A percentile compares a stretch with the other conserved stretches of the same genome.
Conservation (phyloP, 2,329 filamentous ascomycete species). For the Allantophomopsis cytisporea region DNA sequence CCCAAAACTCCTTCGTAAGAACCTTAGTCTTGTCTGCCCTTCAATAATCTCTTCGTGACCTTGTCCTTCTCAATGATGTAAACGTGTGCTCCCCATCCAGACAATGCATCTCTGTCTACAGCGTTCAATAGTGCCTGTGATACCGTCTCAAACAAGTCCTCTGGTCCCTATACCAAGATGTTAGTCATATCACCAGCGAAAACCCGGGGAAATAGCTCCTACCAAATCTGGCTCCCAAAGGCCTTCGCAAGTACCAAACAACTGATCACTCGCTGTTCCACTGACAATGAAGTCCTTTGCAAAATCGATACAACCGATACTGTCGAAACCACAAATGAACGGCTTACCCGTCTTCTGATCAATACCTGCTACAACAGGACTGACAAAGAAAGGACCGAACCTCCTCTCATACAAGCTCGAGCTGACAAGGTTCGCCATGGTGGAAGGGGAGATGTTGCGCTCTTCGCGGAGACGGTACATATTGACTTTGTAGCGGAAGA, state of each 20-base stretch:
- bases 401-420: slow-evolving; percentile 85
- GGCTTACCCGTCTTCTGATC: slow-evolving; percentile 89
- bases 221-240: slow-evolving; percentile 97
- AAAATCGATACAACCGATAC: slow-evolving; percentile 98
- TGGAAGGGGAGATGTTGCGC: slow-evolving; percentile 86
- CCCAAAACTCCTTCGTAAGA: no score
- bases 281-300: slow-evolving; percentile 99
- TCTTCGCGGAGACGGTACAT: slow-evolving; percentile 99
- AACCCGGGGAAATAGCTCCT: slow-evolving; percentile 21
- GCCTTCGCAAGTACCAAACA: slow-evolving; percentile 97
- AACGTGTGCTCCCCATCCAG: slow-evolving; percentile 95
- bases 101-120: slow-evolving; percentile 90
- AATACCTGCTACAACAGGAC: slow-evolving; percentile 85
- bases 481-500: slow-evolving; percentile 99
- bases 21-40: slow-evolving; percentile 81
- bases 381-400: slow-evolving; percentile 95
- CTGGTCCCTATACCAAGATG: slow-evolving; percentile 49
- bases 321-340: slow-evolving; percentile 98
- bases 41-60: slow-evolving; percentile 96
- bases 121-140: slow-evolving; percentile 93
- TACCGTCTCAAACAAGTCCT: slow-evolving; percentile 96
- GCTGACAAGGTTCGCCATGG: slow-evolving; percentile 91
- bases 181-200: slow-evolving; percentile 1
- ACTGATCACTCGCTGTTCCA: slow-evolving; percentile 89
- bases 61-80: slow-evolving; percentile 99